Evolutionary conservation across 805 yeast genomes (phyloP), one percentile per base, ranked within the genome.

Genomic region (Spathaspora boniae): DNA sequence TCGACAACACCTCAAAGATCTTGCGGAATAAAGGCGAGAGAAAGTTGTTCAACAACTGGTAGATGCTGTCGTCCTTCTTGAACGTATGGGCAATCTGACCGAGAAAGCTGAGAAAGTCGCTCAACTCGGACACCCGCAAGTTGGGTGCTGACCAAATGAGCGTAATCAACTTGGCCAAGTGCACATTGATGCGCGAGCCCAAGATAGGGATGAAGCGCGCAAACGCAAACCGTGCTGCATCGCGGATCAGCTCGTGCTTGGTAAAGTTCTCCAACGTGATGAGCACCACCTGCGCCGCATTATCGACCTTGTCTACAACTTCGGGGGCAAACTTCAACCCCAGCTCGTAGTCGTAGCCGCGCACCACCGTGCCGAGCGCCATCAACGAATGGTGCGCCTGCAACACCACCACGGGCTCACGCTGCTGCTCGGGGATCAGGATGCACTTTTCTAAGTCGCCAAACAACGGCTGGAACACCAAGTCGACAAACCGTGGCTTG

Each of bases 311-410:
- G 9, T 43, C 45, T 5, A 74, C 70, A 12, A 77, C 50, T 28
- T 65, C 70, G 15, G 57, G 45, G 5, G 68, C 46, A 34, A 52
- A 56, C 34, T 58, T 60, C 27, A 58, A 58, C 31, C 55, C 62
- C 36, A 54, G 62, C 27, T 62, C 70, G 33, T 71, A 72, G 38
- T 82, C 93, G 49, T 84, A 78, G 4, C 98, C 98, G 54, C 93
- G 77, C 3, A 88, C 82, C 50, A 89, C 72, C 0, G 96, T 86
- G 29, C 96, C 97, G 29, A 91, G 76, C 0, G 96, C 89, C 78
- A 86, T 77, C 32, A 93, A 62, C 22, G 81, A 73, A 54, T 91
- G 97, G 56, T 93, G 96, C 3, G 87, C 82, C 53, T 86, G 93
- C 29, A 86, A 59, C 2, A 82, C 70, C 22, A 72, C 50, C 27